Evolutionary conservation across 139 green algal species (phyloP).

Genomic region (Closterium sp.): DNA sequence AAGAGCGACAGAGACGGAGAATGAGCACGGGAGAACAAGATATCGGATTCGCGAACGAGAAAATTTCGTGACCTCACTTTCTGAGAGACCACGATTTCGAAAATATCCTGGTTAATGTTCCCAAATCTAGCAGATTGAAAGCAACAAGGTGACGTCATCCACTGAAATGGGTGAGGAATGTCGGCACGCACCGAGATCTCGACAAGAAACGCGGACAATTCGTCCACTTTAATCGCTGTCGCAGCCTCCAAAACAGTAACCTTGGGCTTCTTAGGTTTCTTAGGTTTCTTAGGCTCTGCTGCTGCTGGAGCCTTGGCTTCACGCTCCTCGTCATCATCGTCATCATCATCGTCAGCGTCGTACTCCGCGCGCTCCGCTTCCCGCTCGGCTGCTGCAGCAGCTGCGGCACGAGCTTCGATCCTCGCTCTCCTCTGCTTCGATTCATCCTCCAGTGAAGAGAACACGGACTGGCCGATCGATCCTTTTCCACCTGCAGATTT

Average conservation of each 20-base stretch:
- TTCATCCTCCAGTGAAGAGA: conserved; percentile 9
- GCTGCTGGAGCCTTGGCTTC: background rate
- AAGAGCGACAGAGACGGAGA: background rate
- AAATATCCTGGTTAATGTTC: background rate
- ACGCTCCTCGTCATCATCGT: conserved; percentile 12
- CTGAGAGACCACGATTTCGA: background rate
- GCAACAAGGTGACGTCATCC: background rate
- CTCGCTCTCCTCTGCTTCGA: conserved; percentile 14
- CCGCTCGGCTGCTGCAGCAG: background rate
- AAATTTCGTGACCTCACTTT: background rate
- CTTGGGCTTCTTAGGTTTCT: conserved; percentile 45
- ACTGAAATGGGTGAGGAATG: background rate
- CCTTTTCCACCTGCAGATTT: background rate
- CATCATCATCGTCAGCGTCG: conserved; percentile 22
- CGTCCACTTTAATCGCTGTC: conserved; percentile 20
- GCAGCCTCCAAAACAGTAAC: conserved; percentile 38
- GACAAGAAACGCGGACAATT: conserved; percentile 22
- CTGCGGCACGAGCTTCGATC: conserved; percentile 1
- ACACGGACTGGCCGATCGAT: background rate
- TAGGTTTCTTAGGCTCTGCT: background rate
- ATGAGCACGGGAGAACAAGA: background rate
- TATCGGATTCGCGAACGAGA: background rate
- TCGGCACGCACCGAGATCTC: conserved; percentile 13
- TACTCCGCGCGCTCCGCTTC: background rate
- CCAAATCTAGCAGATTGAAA: background rate